Evolutionary conservation across 2,329 filamentous ascomycete species (phyloP), one percentile per base, ranked within the genome.

Genomic region (Aspergillus hortae): DNA sequence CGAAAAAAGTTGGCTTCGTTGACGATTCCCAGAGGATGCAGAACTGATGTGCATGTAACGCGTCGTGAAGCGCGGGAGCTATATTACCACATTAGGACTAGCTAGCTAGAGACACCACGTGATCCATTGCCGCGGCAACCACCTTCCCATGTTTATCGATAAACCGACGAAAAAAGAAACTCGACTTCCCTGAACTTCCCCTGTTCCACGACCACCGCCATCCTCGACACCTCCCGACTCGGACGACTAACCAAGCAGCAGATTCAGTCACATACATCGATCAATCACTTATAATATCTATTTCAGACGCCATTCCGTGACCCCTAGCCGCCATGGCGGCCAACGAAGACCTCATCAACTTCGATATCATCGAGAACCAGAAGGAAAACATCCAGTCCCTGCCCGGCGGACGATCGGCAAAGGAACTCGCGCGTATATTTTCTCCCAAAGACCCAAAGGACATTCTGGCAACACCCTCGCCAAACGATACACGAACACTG

Each of bases 361-460:
- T 99, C 76, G 89, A 95, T 64, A 83, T 96, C 57, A 96, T 99
- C 74, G 94, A 99, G 75, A 84, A 83, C 44, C 92, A 96, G 64
- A 99, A 99, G 75, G 94, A 99, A 76, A 99, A 99, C 73, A 96
- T 99, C 51, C 92, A 96, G 72, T 86, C 91, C 19, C 81, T 99
- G 11, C 92, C 92, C 14, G 88, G 90, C 56, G 94, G 87, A 32
- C 80, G 94, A 59, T 97, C 92, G 38, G 94, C 92, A 43, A 89
- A 86, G 75, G 92, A 94, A 49, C 86, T 99, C 47, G 91, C 87
- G 27, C 83, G 91, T 49, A 83, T 80, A 87, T 91, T 56, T 79
- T 89, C 49, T 11, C 67, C 65, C 46, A 72, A 62, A 55, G 75
- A 67, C 38, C 67, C 62, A 11, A 60, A 62, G 32, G 79, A 84